Base-by-base conservation (phyloP, 2,329 filamentous ascomycete species). In the Zarea fungicola region DNA sequence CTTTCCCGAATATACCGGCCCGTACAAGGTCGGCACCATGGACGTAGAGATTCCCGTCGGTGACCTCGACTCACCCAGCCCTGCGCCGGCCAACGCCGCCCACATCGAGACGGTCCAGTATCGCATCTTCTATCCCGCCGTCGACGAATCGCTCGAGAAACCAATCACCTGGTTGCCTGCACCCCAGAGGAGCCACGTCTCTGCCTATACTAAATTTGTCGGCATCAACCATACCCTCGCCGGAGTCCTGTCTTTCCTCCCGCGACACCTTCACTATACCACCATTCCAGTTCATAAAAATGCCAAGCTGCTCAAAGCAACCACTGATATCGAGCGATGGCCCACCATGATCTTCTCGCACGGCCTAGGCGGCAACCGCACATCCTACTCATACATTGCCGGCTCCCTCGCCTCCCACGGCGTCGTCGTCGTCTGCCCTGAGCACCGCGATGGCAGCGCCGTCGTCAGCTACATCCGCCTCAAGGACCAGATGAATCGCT, bases 331-430 rank as follows among this genome's bases (percentile, higher is more conserved):
- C 51, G 69, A 73, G 49, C 72, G 81, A 69, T 93, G 87, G 85
- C 89, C 89, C 0, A 85, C 89, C 1, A 83, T 89, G 71, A 74
- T 95, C 54, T 95, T 95, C 67, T 93, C 88, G 2, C 89, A 95
- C 62, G 89, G 89, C 1, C 74, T 95, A 1, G 89, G 87, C 31
- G 89, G 89, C 31, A 84, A 81, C 52, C 78, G 87, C 55, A 93
- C 93, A 59, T 82, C 87, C 10, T 95, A 95, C 69, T 92, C 87
- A n/a, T 85, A 91, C 60, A 70, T 95, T 21, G 84, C 79, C 16
- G 87, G 87, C 14, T 88, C 87, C 0, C 69, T 95, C 23, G 87
- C 89, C 5, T 89, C 86, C 18, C 84, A 93, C 59, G 89, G 89
- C 34, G 75, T 91, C 19, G 81, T 93, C 7, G 88, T 95, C 2